These are phyloP conservation scores for Sinapis alba DNA, from an alignment of 441 rosid species.

Conservation along the genomic window DNA sequence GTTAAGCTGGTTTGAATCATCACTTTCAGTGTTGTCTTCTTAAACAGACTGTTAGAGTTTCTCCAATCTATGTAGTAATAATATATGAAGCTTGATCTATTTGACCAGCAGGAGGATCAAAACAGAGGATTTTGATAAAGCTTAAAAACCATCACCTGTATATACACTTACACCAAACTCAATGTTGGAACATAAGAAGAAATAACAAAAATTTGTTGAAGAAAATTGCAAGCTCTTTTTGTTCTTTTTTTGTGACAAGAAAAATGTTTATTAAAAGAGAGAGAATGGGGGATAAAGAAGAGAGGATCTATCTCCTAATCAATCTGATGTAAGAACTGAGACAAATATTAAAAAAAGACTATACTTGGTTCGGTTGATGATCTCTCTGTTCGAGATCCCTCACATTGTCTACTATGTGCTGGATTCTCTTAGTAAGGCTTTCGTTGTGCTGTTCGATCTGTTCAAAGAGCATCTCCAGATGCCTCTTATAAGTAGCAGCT, in stretches of 20 bases:
- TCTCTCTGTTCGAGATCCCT: conserved; percentile 70
- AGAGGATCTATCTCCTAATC: conserved; percentile 33
- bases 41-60: not conserved
- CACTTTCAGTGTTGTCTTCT: not conserved
- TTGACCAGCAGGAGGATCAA: too few species aligned
- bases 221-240: conserved; percentile 20
- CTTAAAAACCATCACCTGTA: too few species aligned
- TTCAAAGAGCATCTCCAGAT: conserved; percentile 83
- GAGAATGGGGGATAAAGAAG: conserved; percentile 7
- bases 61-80: too few species aligned
- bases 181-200: conserved; percentile 13
- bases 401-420: conserved; percentile 75
- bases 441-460: conserved; percentile 90
- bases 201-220: conserved; percentile 11
- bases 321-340: not conserved
- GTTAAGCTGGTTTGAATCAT: not conserved
- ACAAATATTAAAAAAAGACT: conserved; percentile 38
- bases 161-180: too few species aligned
- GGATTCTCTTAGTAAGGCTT: conserved; percentile 78
- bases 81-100: too few species aligned
- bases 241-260: conserved; percentile 9
- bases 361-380: conserved; percentile 52
- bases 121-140: too few species aligned
- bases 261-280: conserved; percentile 2
- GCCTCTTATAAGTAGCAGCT: conserved; percentile 86